Evolutionary conservation across 306 rosid genomes (phyloP).

Genomic region (Ammopiptanthus mongolicus): DNA sequence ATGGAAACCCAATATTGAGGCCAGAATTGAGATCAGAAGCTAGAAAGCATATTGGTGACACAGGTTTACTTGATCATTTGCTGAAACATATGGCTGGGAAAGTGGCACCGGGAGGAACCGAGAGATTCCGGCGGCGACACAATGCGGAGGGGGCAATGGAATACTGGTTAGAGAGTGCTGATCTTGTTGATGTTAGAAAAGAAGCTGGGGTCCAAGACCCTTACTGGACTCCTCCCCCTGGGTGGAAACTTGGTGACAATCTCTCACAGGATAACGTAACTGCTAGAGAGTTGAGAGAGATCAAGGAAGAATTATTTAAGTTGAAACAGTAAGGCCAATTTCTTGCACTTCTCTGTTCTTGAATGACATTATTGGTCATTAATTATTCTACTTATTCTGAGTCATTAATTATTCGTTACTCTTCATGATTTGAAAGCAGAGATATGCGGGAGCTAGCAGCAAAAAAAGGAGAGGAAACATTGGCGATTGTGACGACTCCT

Average conservation of each 20-base stretch:
- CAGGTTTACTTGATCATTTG: constrained; percentile 87
- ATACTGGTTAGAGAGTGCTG: constrained; percentile 91
- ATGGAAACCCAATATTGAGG: constrained; percentile 68
- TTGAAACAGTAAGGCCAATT: constrained; percentile 42
- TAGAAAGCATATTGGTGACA: constrained; percentile 77
- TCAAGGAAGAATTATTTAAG: constrained; percentile 54
- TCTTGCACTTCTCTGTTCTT: not conserved
- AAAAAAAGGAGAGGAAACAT: constrained; percentile 39
- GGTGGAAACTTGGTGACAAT: constrained; percentile 80
- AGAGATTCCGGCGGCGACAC: constrained; percentile 74
- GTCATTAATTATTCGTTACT: not conserved
- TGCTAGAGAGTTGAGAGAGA: constrained; percentile 40
- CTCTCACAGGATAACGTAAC: constrained; percentile 55
- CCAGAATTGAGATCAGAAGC: constrained; percentile 76
- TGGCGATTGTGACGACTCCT: constrained; percentile 34
- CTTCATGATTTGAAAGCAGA: constrained; percentile 26
- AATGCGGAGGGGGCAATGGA: constrained; percentile 93
- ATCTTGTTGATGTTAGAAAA: constrained; percentile 51
- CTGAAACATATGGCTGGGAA: constrained; percentile 93
- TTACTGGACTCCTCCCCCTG: constrained; percentile 83
- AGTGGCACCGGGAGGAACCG: constrained; percentile 75
- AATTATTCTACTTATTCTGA: not conserved
- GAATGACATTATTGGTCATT: not conserved
- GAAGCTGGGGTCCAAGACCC: constrained; percentile 82
- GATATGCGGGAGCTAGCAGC: constrained; percentile 30